phyloP scores from a whole-genome alignment of 2,329 filamentous ascomycete species.

The Dactylellina drechsleri region DNA sequence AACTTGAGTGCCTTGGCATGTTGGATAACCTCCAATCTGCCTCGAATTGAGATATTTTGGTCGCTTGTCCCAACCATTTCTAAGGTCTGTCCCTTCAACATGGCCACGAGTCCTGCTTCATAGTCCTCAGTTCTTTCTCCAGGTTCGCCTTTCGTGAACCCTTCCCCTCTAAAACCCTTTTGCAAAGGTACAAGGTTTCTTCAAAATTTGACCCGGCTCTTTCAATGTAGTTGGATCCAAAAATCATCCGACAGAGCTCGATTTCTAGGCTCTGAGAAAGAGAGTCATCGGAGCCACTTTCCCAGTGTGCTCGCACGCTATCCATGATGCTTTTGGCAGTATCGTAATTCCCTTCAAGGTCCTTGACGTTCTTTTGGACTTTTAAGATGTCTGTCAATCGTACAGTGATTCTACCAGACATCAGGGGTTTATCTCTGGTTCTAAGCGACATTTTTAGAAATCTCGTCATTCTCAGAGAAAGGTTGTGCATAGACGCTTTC shows the following conservation, averaged over 20 bases:
- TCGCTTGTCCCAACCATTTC: neutral
- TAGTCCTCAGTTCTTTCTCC: neutral
- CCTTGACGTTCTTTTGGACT: neutral
- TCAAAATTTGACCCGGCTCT: slow-evolving; percentile 13
- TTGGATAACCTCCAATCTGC: slow-evolving; percentile 23
- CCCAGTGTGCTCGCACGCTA: slow-evolving; percentile 8
- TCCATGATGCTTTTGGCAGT: neutral
- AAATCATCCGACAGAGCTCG: slow-evolving; percentile 17
- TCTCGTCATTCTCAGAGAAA: neutral
- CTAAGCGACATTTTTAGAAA: neutral
- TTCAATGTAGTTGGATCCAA: slow-evolving; percentile 29
- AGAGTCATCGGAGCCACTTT: neutral
- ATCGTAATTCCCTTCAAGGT: slow-evolving; percentile 1
- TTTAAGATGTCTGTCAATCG: neutral
- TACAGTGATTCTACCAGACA: slow-evolving; percentile 2
- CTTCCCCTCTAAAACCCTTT: slow-evolving; percentile 6
- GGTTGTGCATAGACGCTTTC: neutral
- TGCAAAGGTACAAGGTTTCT: neutral
- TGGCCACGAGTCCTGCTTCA: neutral
- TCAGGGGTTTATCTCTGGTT: neutral
- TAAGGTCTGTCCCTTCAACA: neutral
- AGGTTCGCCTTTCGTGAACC: neutral
- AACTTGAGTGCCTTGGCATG: slow-evolving; percentile 19
- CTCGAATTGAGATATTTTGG: neutral
- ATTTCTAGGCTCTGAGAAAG: neutral